Percentiles rank a stretch among this genome's conserved stretches.
Evolutionary conservation across 1,139 yeast species (phyloP).

Genomic region (Suhomyces chickasaworum): DNA sequence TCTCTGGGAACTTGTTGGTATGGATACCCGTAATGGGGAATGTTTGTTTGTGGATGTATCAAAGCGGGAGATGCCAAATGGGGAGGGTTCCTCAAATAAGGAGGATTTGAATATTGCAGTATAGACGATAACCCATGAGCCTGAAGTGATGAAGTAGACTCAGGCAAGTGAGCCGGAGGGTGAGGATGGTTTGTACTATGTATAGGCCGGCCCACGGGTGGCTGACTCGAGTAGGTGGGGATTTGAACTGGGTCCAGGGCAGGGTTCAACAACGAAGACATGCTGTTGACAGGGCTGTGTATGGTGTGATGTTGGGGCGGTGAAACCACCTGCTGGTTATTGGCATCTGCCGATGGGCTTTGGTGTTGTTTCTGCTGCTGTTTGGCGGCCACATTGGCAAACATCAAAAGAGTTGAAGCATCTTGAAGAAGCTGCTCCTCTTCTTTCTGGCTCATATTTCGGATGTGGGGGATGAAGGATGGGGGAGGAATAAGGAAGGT

Average conservation of each 20-base stretch:
- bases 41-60: conserved; percentile 8
- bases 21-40: conserved; percentile 4
- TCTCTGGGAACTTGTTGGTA: conserved; percentile 1
- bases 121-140: conserved; percentile 5
- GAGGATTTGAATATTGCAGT: conserved; percentile 5
- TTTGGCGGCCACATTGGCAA: conserved; percentile 58
- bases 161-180: background rate
- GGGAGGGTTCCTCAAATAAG: conserved; percentile 2
- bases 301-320: background rate
- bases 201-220: background rate
- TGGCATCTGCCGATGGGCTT: conserved; percentile 2
- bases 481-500: background rate
- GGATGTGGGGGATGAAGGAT: background rate
- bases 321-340: conserved; percentile 5
- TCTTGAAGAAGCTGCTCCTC: conserved; percentile 54
- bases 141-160: background rate
- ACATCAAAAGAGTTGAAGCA: conserved; percentile 67
- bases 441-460: conserved; percentile 22
- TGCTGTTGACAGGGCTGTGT: conserved; percentile 14
- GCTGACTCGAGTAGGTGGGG: background rate
- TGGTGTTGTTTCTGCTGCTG: conserved; percentile 33
- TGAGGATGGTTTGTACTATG: background rate
- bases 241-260: conserved; percentile 1
- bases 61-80: conserved; percentile 11
- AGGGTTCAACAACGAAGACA: conserved; percentile 11